phyloP scores from a whole-genome alignment of 495 filamentous ascomycete genomes.

The Penicillium samsonianum region DNA sequence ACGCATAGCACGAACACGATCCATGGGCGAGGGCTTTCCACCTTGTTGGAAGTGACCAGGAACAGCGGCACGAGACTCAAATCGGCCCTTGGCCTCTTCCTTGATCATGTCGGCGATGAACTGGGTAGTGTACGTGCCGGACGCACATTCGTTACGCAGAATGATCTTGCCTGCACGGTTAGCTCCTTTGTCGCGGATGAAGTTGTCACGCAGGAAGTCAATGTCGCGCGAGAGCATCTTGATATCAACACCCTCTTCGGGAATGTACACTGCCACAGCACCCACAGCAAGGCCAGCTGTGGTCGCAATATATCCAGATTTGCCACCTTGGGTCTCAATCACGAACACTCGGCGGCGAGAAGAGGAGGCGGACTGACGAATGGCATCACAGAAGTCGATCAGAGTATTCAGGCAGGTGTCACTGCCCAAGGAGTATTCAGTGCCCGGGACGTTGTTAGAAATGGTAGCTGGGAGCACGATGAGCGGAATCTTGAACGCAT shows the following conservation, averaged over 20 bases:
- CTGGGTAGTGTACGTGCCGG: slow-evolving; percentile 85
- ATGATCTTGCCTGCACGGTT: slow-evolving; percentile 92
- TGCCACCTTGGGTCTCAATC: slow-evolving; percentile 94
- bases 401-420: slow-evolving; percentile 98
- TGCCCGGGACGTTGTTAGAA: slow-evolving; percentile 97
- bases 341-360: slow-evolving; percentile 93
- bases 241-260: slow-evolving; percentile 92
- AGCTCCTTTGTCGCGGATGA: slow-evolving; percentile 83
- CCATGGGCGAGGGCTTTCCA: slow-evolving; percentile 91
- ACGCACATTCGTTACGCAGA: slow-evolving; percentile 90
- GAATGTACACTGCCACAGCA: slow-evolving; percentile 94
- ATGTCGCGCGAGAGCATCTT: slow-evolving; percentile 93
- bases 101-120: slow-evolving; percentile 94
- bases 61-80: slow-evolving; percentile 90
- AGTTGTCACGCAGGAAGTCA: slow-evolving; percentile 81
- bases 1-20: slow-evolving; percentile 87
- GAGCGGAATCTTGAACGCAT: slow-evolving; percentile 91
- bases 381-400: slow-evolving; percentile 93
- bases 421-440: slow-evolving; percentile 93
- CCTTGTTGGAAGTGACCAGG: slow-evolving; percentile 98
- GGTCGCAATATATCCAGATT: slow-evolving; percentile 91
- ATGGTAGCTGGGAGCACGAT: slow-evolving; percentile 92
- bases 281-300: slow-evolving; percentile 87
- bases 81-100: slow-evolving; percentile 87
- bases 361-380: slow-evolving; percentile 93